phyloP scores from a whole-genome alignment of 768 basidiomycete species.

The Chalciporus pseudorubinellus region DNA sequence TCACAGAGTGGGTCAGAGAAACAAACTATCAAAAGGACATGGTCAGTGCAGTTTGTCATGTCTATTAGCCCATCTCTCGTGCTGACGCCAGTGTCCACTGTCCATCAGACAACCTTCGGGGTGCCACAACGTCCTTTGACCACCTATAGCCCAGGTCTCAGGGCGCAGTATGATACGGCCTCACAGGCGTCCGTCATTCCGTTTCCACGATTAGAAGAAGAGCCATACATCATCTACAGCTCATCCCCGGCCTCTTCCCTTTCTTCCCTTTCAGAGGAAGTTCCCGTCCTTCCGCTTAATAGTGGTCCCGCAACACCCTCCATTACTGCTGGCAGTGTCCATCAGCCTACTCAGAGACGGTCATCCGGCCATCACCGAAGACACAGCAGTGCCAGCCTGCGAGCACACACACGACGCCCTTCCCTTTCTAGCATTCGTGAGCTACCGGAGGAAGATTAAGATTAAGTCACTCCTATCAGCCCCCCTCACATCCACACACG shows the following conservation, averaged over 20 bases:
- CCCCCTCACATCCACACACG: background rate
- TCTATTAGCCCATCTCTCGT: background rate
- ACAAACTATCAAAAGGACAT: slow-evolving; percentile 29
- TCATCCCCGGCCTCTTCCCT: slow-evolving; percentile 33
- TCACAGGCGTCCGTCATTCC: slow-evolving; percentile 21
- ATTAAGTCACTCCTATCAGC: slow-evolving; percentile 9
- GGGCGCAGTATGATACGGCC: background rate
- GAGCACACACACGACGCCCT: slow-evolving; percentile 30
- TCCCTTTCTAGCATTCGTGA: slow-evolving; percentile 33
- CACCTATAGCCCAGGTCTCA: background rate
- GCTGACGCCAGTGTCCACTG: background rate
- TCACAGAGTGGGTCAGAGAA: slow-evolving; percentile 38
- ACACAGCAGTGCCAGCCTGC: slow-evolving; percentile 31
- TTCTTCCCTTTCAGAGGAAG: slow-evolving; percentile 32
- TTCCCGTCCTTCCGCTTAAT: slow-evolving; percentile 23
- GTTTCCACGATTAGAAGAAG: slow-evolving; percentile 27
- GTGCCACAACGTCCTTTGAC: slow-evolving; percentile 9
- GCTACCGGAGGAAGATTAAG: slow-evolving; percentile 35
- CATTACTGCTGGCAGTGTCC: background rate
- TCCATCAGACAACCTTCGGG: background rate
- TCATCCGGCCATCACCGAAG: slow-evolving; percentile 27
- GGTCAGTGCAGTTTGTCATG: slow-evolving; percentile 9
- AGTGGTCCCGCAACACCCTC: slow-evolving; percentile 12
- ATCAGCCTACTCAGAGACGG: slow-evolving; percentile 16
- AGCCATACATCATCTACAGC: slow-evolving; percentile 34